Evolutionary conservation across 2,329 filamentous ascomycete genomes (phyloP), one percentile per base, ranked within the genome.

Genomic region (Coleophoma crateriformis): DNA sequence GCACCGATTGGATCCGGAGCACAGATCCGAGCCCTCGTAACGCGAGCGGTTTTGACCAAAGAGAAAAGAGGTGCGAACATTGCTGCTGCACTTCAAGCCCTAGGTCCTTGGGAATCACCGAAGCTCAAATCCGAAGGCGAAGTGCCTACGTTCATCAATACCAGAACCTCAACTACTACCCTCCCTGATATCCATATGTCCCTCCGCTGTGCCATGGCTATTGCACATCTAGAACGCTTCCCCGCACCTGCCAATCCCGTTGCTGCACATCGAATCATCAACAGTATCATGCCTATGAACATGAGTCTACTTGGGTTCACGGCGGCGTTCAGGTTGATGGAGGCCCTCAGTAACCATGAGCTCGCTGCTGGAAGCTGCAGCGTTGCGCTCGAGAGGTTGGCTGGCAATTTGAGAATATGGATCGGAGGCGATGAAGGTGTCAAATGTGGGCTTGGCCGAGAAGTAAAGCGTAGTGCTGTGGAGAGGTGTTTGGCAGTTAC

Each of bases 1-100:
- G 88, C 91, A 0, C 92, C 92, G 1, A 82, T 86, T 35, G 87
- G 87, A 12, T 95, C 90, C 1, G 81, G 82, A 19, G 85, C 88
- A 14, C 80, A 82, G 53, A 70, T 78, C 14, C 79, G 81, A 33
- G 80, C 79, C 19, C 69, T 83, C 2, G 73, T 84, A 33, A 77
- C 81, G 3, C 77, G 77, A 19, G 80, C 82, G 4, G 70, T 84
- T 15, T 66, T 85, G 14, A 65, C 75, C 22, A 69, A 78, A 22
- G 72, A 78, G 57, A 75, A 74, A 49, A 77, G 79, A 39, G 77
- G 74, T 38, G 67, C 70, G 37, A 78, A 77, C 57, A 84, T 85
- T 45, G 77, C 76, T 35, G 68, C 73, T 4, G 79, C 80, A 10
- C 64, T 82, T 27, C 69, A 78, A 57, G 75, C 76, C 7, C 71